These are phyloP conservation scores for Saccharomyces hybrid DNA, from an alignment of 1,139 yeast species.

Conservation along the genomic window DNA sequence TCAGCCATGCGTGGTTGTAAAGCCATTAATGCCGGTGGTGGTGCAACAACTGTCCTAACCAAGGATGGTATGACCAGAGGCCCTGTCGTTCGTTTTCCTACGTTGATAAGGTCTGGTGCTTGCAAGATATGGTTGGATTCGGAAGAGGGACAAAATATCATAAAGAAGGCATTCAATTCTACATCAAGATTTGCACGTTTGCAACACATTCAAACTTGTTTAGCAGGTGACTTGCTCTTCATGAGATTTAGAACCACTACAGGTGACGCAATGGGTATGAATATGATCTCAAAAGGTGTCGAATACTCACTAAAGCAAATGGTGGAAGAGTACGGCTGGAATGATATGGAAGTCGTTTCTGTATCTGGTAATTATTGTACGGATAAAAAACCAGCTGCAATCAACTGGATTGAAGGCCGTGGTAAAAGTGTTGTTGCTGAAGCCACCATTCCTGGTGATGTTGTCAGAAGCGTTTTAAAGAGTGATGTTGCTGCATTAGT, in stretches of 20 bases:
- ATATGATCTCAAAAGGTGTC: slow-evolving; percentile 97
- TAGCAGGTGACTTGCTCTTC: slow-evolving; percentile 87
- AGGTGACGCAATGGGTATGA: slow-evolving; percentile 99
- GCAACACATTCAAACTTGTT: slow-evolving; percentile 81
- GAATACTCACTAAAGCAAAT: slow-evolving; percentile 76
- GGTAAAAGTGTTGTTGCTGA: slow-evolving; percentile 97
- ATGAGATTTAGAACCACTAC: slow-evolving; percentile 93
- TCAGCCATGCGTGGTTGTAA: slow-evolving; percentile 99
- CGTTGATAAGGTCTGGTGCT: slow-evolving; percentile 80
- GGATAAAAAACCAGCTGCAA: slow-evolving; percentile 95
- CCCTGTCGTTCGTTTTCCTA: slow-evolving; percentile 86
- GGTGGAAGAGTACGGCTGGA: slow-evolving; percentile 86
- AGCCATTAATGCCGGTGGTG: slow-evolving; percentile 96
- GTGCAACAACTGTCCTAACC: slow-evolving; percentile 83
- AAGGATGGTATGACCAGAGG: slow-evolving; percentile 99
- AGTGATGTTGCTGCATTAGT: slow-evolving; percentile 89
- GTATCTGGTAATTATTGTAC: slow-evolving; percentile 96
- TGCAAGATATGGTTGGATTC: slow-evolving; percentile 94
- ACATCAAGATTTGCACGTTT: slow-evolving; percentile 97
- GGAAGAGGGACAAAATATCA: slow-evolving; percentile 74
- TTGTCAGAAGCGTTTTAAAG: slow-evolving; percentile 73
- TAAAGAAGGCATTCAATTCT: slow-evolving; percentile 87
- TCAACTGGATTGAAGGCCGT: slow-evolving; percentile 98
- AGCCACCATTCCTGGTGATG: slow-evolving; percentile 75
- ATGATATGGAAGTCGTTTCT: slow-evolving; percentile 85